phyloP scores from a whole-genome alignment of 2,329 filamentous ascomycete species.

The Nemania abortiva region DNA sequence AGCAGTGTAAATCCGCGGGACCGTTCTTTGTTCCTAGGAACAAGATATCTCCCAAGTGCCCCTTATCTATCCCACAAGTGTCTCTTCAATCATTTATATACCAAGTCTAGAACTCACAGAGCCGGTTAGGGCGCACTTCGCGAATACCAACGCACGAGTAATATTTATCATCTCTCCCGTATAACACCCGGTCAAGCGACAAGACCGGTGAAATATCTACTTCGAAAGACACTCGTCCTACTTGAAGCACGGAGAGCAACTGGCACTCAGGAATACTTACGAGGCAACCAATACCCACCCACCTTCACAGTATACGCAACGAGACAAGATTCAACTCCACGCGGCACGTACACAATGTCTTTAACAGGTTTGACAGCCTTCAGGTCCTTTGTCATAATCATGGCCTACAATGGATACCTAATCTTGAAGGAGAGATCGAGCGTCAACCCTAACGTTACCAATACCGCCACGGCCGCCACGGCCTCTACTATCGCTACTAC shows the following conservation, averaged over 20 bases:
- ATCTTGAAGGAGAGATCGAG: neutral
- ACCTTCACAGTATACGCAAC: neutral
- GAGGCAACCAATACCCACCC: neutral
- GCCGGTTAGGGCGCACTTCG: neutral
- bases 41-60: neutral
- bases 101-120: neutral
- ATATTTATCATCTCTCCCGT: neutral
- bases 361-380: neutral
- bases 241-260: neutral
- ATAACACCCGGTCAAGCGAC: neutral
- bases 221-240: neutral
- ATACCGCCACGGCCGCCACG: too few relatives aligned
- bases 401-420: neutral
- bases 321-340: neutral
- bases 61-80: neutral
- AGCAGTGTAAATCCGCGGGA: neutral
- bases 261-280: neutral
- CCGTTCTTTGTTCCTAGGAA: constrained; percentile 2
- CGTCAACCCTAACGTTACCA: too few relatives aligned
- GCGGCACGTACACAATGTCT: neutral
- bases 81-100: neutral
- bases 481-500: too few relatives aligned
- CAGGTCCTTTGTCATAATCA: neutral
- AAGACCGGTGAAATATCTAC: neutral
- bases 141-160: neutral